Evolutionary conservation across 306 rosid genomes (phyloP), one percentile per base, ranked within the genome.

Genomic region (Cicer bijugum): DNA sequence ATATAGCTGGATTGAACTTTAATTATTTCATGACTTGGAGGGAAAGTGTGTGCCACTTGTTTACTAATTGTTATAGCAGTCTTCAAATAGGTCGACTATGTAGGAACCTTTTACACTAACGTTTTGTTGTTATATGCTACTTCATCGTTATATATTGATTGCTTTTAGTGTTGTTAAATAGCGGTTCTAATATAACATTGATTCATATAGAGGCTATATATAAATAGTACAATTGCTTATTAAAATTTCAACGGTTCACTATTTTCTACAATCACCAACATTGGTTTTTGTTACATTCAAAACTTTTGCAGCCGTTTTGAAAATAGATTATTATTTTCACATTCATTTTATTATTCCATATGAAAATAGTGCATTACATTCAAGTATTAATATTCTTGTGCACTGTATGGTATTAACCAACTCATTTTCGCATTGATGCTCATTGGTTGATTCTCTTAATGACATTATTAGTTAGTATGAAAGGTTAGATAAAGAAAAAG

Each of bases 1-100:
- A 60, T 63, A 40, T 71, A 67, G 79, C 9, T 72, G 82, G 78
- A 58, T 17, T 82, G 82, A 77, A 67, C 67, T 69, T 67, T 71
- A 60, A 39, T 52, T 44, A 11, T 60, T 75, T 44, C 80, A 39
- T 60, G 82, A 51, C 56, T 74, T 72, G 76, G 47, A 67, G 42
- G 23, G 46, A 39, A 57, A 35, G 63, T 15, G 71, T 23, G 38
- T 39, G 23, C n/a, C 38, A 51, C 10, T 60, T 78, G 69, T 59
- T 78, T 77, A 8, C 33, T 58, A 33, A 40, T 77, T 66, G 9
- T 17, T 40, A 4, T 28, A 17, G 61, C 76, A 43, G 45, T 43
- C 58, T 76, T 75, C 67, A 75, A 53, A 43, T 69, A 37, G 8
- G 53, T 47, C 75, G 76, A 76, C 68, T 61, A 5, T 65, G 16